Evolutionary conservation across 1,284 basidiomycete genomes (phyloP).

Genomic region (Austropuccinia psidii): DNA sequence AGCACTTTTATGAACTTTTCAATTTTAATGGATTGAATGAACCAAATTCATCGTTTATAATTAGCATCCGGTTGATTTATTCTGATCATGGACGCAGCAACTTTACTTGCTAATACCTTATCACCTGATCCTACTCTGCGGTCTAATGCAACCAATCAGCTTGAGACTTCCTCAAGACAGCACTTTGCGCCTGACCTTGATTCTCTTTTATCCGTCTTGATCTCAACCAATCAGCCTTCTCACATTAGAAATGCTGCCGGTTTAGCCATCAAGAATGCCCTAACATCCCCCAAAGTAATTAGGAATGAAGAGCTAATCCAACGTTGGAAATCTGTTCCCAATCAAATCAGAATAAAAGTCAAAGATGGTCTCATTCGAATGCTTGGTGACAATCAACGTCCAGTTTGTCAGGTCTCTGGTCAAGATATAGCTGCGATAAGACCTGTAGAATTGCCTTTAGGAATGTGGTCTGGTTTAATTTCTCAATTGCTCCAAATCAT

Average conservation of each 20-base stretch:
- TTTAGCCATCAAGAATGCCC: conserved; percentile 91
- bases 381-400: conserved; percentile 64
- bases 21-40: no score
- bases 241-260: conserved; percentile 89
- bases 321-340: conserved; percentile 71
- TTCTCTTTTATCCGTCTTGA: conserved; percentile 73
- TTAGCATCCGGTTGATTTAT: no score
- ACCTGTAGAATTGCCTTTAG: conserved; percentile 77
- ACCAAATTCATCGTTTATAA: no score
- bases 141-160: conserved; percentile 24
- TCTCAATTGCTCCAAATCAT: conserved; percentile 79
- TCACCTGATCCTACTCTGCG: conserved; percentile 25
- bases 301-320: conserved; percentile 68
- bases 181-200: conserved; percentile 64
- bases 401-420: conserved; percentile 77
- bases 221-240: conserved; percentile 62
- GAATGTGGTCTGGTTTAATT: conserved; percentile 85
- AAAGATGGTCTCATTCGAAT: conserved; percentile 79
- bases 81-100: conserved; percentile 43
- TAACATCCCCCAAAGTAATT: conserved; percentile 70
- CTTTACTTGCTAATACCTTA: conserved; percentile 31
- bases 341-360: conserved; percentile 66
- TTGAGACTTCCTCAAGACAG: conserved; percentile 27
- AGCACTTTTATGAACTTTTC: no score
- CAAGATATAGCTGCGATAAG: conserved; percentile 92